Conservation (phyloP, 148 eudicot genomes). For the Silene latifolia region DNA sequence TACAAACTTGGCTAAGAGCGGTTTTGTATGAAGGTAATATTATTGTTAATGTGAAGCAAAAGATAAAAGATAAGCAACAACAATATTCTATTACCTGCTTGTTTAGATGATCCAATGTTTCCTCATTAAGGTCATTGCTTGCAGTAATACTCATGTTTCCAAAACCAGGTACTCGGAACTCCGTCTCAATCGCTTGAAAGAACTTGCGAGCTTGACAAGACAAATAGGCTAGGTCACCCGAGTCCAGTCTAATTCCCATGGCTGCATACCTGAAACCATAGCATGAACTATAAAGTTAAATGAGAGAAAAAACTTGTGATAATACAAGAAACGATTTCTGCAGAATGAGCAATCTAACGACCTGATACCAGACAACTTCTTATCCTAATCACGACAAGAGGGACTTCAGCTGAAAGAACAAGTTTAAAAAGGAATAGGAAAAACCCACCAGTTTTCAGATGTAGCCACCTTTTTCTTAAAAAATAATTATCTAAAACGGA, state of each 20-base stretch:
- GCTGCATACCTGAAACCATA: constrained; percentile 71
- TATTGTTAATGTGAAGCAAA: constrained; percentile 7
- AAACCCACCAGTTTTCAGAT: no score
- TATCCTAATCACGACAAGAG: no score
- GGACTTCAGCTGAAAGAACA: no score
- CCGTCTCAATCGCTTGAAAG: constrained; percentile 68
- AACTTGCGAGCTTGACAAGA: constrained; percentile 85
- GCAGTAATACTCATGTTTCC: constrained; percentile 83
- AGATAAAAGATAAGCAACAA: neutral
- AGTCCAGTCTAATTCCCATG: constrained; percentile 86
- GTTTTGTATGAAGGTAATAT: neutral
- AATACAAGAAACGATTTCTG: neutral
- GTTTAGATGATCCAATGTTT: constrained; percentile 88
- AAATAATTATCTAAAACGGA: no score
- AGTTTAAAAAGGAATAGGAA: no score
- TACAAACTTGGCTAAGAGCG: neutral
- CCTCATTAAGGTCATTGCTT: constrained; percentile 96
- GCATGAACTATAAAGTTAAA: constrained; percentile 8
- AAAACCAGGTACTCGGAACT: constrained; percentile 63
- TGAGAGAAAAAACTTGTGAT: neutral
- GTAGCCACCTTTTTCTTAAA: no score
- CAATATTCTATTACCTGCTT: constrained; percentile 59
- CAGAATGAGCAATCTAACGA: neutral
- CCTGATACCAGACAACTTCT: no score
- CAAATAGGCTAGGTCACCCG: constrained; percentile 93